Percentiles rank a stretch among this genome's conserved stretches.
phyloP scores from a whole-genome alignment of 2,329 filamentous ascomycete genomes.

The Cladosporium austrohemisphaericum region DNA sequence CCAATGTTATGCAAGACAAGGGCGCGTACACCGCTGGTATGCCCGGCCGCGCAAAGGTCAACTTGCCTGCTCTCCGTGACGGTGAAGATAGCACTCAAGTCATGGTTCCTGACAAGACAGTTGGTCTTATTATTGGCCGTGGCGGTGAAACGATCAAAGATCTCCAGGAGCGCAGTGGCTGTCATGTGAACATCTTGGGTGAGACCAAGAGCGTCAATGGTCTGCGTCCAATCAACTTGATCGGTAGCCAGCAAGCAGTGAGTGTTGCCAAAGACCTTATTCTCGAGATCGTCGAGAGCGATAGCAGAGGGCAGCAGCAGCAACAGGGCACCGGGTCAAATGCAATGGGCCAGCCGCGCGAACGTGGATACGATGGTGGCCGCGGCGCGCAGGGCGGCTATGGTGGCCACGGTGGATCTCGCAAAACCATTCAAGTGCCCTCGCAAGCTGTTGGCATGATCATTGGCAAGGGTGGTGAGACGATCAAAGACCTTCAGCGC shows the following conservation, averaged over 20 bases:
- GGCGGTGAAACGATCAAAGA: slow-evolving; percentile 91
- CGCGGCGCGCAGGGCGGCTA: too few relatives aligned
- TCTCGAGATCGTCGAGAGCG: slow-evolving; percentile 90
- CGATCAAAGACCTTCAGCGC: slow-evolving; percentile 90
- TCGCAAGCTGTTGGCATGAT: slow-evolving; percentile 95
- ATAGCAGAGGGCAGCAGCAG: slow-evolving; percentile 55
- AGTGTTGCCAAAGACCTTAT: slow-evolving; percentile 80
- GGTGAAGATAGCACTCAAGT: slow-evolving; percentile 86
- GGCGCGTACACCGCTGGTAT: slow-evolving; percentile 34
- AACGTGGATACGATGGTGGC: slow-evolving; percentile 37
- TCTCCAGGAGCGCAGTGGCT: slow-evolving; percentile 85
- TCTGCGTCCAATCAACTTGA: slow-evolving; percentile 83
- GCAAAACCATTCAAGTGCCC: slow-evolving; percentile 78
- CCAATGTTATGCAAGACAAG: slow-evolving; percentile 34
- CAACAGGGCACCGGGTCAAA: slow-evolving; percentile 30
- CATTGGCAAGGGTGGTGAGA: slow-evolving; percentile 88
- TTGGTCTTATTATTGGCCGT: slow-evolving; percentile 89
- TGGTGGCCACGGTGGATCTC: slow-evolving; percentile 51
- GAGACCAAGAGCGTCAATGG: slow-evolving; percentile 92
- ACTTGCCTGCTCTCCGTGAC: slow-evolving; percentile 59
- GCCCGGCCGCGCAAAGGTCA: slow-evolving; percentile 35
- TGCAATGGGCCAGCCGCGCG: slow-evolving; percentile 21
- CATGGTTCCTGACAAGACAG: slow-evolving; percentile 90
- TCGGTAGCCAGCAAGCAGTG: slow-evolving; percentile 71
- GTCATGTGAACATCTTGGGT: slow-evolving; percentile 91